Evolutionary conservation across 192 early-diverging fungal genomes (phyloP).

Genomic region (Backusella macrospora): DNA sequence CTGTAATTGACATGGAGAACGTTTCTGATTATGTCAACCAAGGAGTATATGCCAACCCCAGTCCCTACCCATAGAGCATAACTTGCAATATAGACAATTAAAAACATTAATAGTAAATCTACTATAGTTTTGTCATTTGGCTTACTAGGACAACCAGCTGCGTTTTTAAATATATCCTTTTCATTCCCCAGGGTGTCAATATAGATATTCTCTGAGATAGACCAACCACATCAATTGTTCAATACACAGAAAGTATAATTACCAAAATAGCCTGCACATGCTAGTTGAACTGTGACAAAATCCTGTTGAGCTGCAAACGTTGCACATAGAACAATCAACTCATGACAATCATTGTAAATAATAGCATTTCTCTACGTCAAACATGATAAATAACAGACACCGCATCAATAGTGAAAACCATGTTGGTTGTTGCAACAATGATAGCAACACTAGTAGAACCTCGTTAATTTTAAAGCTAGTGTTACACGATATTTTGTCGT

Average conservation of each 20-base stretch:
- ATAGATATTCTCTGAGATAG: conserved; percentile 23
- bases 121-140: conserved; percentile 26
- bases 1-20: conserved; percentile 52
- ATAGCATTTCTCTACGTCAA: conserved; percentile 50
- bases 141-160: conserved; percentile 32
- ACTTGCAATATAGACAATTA: conserved; percentile 40
- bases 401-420: conserved; percentile 46
- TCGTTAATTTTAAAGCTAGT: conserved; percentile 53
- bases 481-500: no score
- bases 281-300: conserved; percentile 43
- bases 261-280: conserved; percentile 46
- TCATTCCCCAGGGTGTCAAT: not conserved
- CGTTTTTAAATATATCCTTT: conserved; percentile 27
- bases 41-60: conserved; percentile 56
- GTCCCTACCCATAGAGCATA: no score
- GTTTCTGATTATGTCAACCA: conserved; percentile 59
- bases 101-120: conserved; percentile 23
- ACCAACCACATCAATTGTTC: conserved; percentile 49
- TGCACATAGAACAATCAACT: conserved; percentile 45
- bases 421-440: conserved; percentile 54
- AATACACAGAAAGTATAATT: conserved; percentile 52
- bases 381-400: conserved; percentile 51
- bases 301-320: conserved; percentile 51
- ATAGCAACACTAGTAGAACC: conserved; percentile 52
- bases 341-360: conserved; percentile 51